A percentile compares a stretch with the other conserved stretches of the same genome.
phyloP scores from a whole-genome alignment of 192 early-diverging fungal species.

The Cetraspora pellucida region DNA sequence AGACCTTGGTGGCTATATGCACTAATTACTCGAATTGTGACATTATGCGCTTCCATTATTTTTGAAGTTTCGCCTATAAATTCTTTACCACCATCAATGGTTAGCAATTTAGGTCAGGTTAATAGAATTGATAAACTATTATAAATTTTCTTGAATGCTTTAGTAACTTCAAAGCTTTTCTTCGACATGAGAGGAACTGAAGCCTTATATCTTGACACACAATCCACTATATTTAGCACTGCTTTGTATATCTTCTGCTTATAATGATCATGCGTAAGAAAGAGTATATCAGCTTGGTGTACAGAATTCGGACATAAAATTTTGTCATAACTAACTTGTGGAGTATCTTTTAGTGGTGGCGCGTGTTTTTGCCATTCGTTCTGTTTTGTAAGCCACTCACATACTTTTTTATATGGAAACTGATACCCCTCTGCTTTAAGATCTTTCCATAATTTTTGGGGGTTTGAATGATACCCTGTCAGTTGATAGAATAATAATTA shows the following conservation, averaged over 20 bases:
- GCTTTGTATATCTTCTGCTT: neutral
- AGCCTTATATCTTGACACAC: neutral
- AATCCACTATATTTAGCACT: constrained; percentile 5
- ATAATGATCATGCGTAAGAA: constrained; percentile 8
- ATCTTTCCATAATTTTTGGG: neutral
- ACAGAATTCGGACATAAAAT: constrained; percentile 9
- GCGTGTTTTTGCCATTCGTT: constrained; percentile 11
- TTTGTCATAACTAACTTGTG: neutral
- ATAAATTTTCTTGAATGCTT: constrained; percentile 10
- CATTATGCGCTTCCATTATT: constrained; percentile 4
- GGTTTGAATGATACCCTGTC: neutral
- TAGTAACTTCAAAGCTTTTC: neutral
- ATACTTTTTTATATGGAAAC: neutral
- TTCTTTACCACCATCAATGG: too few relatives aligned
- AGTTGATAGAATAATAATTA: neutral
- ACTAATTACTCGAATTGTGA: neutral
- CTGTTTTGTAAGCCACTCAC: neutral
- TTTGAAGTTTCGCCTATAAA: neutral
- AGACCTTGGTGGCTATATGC: neutral
- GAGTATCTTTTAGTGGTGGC: neutral
- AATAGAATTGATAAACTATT: neutral
- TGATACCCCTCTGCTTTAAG: neutral
- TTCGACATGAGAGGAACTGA: neutral
- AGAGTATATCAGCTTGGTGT: neutral
- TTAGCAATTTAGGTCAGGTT: too few relatives aligned